Evolutionary conservation across 768 basidiomycete species (phyloP), one percentile per base, ranked within the genome.

Genomic region (Boletus vermiculosoides): DNA sequence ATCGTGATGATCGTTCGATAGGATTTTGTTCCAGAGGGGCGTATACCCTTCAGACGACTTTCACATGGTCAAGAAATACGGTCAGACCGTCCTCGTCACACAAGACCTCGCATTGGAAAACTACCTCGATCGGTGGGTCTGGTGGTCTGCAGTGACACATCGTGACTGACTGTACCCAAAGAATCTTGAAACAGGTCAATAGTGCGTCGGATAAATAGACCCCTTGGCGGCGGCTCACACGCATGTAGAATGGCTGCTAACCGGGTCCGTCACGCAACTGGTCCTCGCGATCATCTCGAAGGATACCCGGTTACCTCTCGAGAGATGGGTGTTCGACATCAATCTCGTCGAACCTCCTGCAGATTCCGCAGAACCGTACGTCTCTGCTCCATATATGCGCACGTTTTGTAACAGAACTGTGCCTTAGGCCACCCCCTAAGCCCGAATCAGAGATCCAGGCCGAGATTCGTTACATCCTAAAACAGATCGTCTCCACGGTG

Each of bases 41-140:
- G 90, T 99, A 20, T 99, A 98, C 71, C 97, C 97, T 3, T 87
- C 92, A 0, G 97, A 98, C 73, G 97, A 99, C 76, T 99, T 99
- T 71, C 90, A 93, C 69, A 95, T 97, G 92, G 96, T 99, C 57
- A 99, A 98, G 74, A 99, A 98, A 72, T 99, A 98, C 63, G 96
- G 97, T 0, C 87, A 98, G 68, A 94, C 93, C 0, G 91, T 99
- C 51, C 81, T 98, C 25, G 89, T 98, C 8, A 97, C 95, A 1
- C 90, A 94, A 62, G 96, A 99, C 63, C 85, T 94, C 46, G 89
- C 90, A 4, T 76, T 99, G 47, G 93, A 98, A 69, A 92, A 88
- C 68, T 98, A 99, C 68, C 82, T 98, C n/a, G 86, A 90, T 53
- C 84, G 84, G 90, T 89, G 63, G 1, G 59, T 28, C 18, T 5